phyloP scores from a whole-genome alignment of 257 asterid genomes.

The Capsicum rhomboideum region DNA sequence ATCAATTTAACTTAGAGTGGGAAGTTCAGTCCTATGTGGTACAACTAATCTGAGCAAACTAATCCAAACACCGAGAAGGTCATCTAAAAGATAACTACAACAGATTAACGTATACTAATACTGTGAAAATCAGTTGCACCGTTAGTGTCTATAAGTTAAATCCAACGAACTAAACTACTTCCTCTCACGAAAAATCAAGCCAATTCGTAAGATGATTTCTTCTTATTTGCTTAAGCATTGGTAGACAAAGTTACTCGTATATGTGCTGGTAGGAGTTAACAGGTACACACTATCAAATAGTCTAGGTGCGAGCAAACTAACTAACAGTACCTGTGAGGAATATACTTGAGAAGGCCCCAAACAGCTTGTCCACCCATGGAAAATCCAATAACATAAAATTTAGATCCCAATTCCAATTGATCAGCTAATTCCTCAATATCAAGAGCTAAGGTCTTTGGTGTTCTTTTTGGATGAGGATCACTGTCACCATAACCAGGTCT shows the following conservation, averaged over 20 bases:
- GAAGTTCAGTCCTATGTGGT: no score
- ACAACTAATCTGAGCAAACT: no score
- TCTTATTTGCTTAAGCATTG: neutral
- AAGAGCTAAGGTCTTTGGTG: slow-evolving; percentile 47
- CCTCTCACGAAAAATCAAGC: neutral
- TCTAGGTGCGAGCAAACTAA: neutral
- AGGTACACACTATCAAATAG: neutral
- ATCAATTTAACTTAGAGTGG: no score
- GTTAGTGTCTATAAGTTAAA: neutral
- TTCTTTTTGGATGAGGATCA: slow-evolving; percentile 64
- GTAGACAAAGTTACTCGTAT: neutral
- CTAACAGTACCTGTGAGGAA: slow-evolving; percentile 64
- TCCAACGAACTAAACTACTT: neutral
- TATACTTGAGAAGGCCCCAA: slow-evolving; percentile 89
- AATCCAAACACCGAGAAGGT: no score
- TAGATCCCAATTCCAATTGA: slow-evolving; percentile 65
- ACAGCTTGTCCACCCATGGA: slow-evolving; percentile 86
- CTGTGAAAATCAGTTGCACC: neutral
- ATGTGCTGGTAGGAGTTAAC: no score
- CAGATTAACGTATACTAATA: neutral
- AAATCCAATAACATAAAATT: slow-evolving; percentile 61
- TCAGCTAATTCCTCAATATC: slow-evolving; percentile 89
- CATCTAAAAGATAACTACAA: neutral
- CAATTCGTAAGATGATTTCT: neutral
- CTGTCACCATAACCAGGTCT: slow-evolving; percentile 98